Evolutionary conservation across 2,329 filamentous ascomycete species (phyloP).

Genomic region (Lasiodiplodia gonubiensis): DNA sequence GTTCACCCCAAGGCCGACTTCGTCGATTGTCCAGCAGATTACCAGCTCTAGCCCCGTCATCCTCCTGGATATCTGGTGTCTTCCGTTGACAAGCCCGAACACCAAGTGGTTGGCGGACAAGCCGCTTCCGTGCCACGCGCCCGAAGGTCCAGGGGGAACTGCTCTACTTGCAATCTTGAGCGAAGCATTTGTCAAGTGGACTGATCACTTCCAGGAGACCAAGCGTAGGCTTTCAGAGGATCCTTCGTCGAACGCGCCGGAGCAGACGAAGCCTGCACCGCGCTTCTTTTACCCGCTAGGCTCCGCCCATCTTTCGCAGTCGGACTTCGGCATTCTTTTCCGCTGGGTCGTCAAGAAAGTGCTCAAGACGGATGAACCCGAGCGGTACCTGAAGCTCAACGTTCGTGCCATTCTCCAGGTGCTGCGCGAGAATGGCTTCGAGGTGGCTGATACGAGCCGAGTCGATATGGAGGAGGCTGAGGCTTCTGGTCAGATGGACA

Average conservation of each 20-base stretch:
- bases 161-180: constrained; percentile 74
- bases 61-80: constrained; percentile 81
- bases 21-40: constrained; percentile 68
- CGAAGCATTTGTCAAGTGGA: constrained; percentile 80
- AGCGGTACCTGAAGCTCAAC: constrained; percentile 85
- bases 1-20: constrained; percentile 63
- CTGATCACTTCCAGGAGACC: constrained; percentile 71
- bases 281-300: constrained; percentile 75
- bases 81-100: constrained; percentile 69
- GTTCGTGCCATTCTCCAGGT: constrained; percentile 79
- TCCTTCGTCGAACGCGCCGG: constrained; percentile 51
- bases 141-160: constrained; percentile 55
- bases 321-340: constrained; percentile 83
- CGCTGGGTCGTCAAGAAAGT: constrained; percentile 65
- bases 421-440: constrained; percentile 54
- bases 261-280: constrained; percentile 53
- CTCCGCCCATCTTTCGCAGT: constrained; percentile 82
- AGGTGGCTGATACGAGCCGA: constrained; percentile 50
- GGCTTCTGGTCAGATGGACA: constrained; percentile 30
- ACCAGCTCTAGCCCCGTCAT: constrained; percentile 69
- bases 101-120: constrained; percentile 70
- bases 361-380: constrained; percentile 66
- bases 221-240: constrained; percentile 68
- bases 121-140: constrained; percentile 72
- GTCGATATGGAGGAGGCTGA: constrained; percentile 46